phyloP scores from a whole-genome alignment of 805 yeast genomes.

The Lipomyces yamadae region DNA sequence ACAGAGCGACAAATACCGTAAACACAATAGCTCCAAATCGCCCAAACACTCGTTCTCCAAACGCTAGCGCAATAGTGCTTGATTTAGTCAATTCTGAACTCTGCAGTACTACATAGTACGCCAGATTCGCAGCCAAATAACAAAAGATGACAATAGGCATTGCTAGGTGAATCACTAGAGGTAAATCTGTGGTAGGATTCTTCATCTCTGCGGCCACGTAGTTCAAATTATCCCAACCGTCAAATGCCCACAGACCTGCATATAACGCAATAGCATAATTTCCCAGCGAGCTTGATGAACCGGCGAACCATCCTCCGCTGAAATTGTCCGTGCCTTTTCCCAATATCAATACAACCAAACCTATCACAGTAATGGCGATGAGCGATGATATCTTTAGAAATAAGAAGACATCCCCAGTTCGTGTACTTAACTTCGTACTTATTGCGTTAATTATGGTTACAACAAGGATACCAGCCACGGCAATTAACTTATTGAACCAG shows the following conservation, averaged over 20 bases:
- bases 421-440: slow-evolving; percentile 44
- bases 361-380: slow-evolving; percentile 43
- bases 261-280: slow-evolving; percentile 48
- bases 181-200: slow-evolving; percentile 46
- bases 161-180: slow-evolving; percentile 48
- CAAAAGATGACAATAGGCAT: slow-evolving; percentile 49
- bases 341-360: slow-evolving; percentile 38
- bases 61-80: slow-evolving; percentile 47
- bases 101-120: slow-evolving; percentile 73
- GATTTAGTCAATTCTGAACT: slow-evolving; percentile 53
- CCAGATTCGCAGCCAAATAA: slow-evolving; percentile 47
- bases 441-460: slow-evolving; percentile 43
- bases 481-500: slow-evolving; percentile 45
- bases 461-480: slow-evolving; percentile 41
- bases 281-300: slow-evolving; percentile 42
- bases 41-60: slow-evolving; percentile 45
- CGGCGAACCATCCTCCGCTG: slow-evolving; percentile 40
- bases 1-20: slow-evolving; percentile 46
- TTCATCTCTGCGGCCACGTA: slow-evolving; percentile 51
- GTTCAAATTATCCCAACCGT: slow-evolving; percentile 53
- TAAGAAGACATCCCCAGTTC: slow-evolving; percentile 45
- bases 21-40: slow-evolving; percentile 42
- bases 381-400: slow-evolving; percentile 46
- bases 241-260: slow-evolving; percentile 53
- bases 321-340: slow-evolving; percentile 40